Conservation (phyloP, 495 filamentous ascomycete genomes). For the Aspergillus ostianus region DNA sequence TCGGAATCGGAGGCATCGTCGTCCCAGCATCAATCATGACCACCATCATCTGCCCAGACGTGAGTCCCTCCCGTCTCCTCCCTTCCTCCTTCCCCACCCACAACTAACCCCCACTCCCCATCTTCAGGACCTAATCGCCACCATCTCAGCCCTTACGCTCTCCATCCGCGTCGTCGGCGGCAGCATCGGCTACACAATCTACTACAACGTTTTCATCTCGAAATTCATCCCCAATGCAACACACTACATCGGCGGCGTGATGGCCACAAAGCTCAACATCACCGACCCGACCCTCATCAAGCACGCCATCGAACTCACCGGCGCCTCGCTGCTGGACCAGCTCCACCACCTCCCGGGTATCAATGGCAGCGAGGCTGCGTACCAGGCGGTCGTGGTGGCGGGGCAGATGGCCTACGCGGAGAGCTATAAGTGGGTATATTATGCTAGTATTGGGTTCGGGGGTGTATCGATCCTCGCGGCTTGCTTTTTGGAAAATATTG, state of each 20-base stretch:
- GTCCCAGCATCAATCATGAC: constrained; percentile 70
- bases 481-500: constrained; percentile 62
- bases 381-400: constrained; percentile 57
- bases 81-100: neutral
- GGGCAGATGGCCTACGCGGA: constrained; percentile 62
- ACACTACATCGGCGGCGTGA: constrained; percentile 53
- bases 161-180: constrained; percentile 71
- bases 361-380: constrained; percentile 49
- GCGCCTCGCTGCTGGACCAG: constrained; percentile 51
- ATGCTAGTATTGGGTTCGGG: constrained; percentile 67
- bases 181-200: constrained; percentile 67
- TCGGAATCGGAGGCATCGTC: constrained; percentile 73
- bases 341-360: constrained; percentile 57
- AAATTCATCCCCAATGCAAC: constrained; percentile 57
- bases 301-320: constrained; percentile 56
- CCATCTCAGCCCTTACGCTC: constrained; percentile 70
- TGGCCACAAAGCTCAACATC: constrained; percentile 53
- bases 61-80: constrained; percentile 19
- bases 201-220: constrained; percentile 72
- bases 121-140: constrained; percentile 64
- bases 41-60: constrained; percentile 69
- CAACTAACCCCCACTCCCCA: constrained; percentile 6
- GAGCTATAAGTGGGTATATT: constrained; percentile 67
- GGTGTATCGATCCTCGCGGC: constrained; percentile 60
- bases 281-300: constrained; percentile 39